Base-by-base conservation (phyloP, 805 yeast genomes). In the Saccharomycopsis fibuligera region DNA sequence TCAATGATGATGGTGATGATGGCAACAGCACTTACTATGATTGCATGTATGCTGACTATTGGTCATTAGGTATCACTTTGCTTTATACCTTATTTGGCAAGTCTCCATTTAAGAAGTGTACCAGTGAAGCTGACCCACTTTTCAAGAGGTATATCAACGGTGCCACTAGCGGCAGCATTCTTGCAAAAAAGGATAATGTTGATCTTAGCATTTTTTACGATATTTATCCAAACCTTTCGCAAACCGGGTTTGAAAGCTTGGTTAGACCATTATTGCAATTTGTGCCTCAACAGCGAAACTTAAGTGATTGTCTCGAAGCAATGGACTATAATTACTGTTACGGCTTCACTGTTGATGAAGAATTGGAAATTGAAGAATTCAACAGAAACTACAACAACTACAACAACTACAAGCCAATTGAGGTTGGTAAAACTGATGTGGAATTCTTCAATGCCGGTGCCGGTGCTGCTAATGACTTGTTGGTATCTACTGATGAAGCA, bases 21-120 rank as follows among this genome's bases (percentile, higher is more conserved):
- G 5, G 45, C 58, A 58, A 74, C 39, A 71, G 71, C 44, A 27
- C 44, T 31, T 41, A 46, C 41, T 89, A 89, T 62, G 83, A 84
- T 60, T 82, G 95, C 0, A 78, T 80, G 44, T 76, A 78, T 60
- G 83, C 88, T 36, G 96, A 89, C 65, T 73, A 85, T 51, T 89
- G 97, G 97, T 81, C 96, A 0, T 64, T 85, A 35, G 97, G 96
- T 17, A 78, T 89, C 48, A 84, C 90, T 31, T 67, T 89, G 53
- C 66, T 89, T 52, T 88, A 89, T 53, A 70, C 84, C 42, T 75
- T 88, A 31, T 89, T 89, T 66, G 95, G 90, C 41, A 77, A 82
- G 57, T 83, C 86, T 62, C 96, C 96, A 3, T 89, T 88, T 69
- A 79, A 76, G 56, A 54, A 62, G 36, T 80, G 84, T n/a, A 88